Evolutionary conservation across 2,329 filamentous ascomycete species (phyloP).

Genomic region (Teratosphaeria viscida): DNA sequence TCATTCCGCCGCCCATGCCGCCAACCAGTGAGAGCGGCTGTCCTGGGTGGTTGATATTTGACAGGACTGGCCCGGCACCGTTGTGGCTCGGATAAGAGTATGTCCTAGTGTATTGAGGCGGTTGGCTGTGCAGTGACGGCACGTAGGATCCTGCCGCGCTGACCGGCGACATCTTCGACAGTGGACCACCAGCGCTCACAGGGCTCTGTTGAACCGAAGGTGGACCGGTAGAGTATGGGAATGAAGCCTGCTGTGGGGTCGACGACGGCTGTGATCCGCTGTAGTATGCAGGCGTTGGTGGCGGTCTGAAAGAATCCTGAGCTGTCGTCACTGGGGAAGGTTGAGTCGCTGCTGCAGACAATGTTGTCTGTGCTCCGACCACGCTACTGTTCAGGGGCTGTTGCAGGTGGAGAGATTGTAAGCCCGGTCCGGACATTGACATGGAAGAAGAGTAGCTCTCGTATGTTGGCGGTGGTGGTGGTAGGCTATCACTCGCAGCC

Average conservation of each 20-base stretch:
- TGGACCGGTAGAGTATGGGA: conserved; percentile 39
- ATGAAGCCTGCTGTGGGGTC: conserved; percentile 39
- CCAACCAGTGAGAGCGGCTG: conserved; percentile 63
- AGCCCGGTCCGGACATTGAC: conserved; percentile 44
- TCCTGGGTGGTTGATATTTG: conserved; percentile 66
- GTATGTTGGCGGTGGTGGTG: conserved; percentile 51
- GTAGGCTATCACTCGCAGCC: conserved; percentile 50
- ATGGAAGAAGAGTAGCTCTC: conserved; percentile 46
- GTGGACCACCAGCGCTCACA: conserved; percentile 34
- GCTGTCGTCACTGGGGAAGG: conserved; percentile 47
- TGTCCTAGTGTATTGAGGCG: conserved; percentile 35
- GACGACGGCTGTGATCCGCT: conserved; percentile 42
- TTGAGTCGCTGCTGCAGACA: conserved; percentile 20
- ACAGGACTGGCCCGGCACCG: conserved; percentile 55
- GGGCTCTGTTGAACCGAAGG: conserved; percentile 42
- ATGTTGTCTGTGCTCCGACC: conserved; percentile 34
- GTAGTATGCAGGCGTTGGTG: conserved; percentile 55
- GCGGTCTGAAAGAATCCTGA: conserved; percentile 49
- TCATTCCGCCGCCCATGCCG: conserved; percentile 44
- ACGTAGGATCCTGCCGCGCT: conserved; percentile 31
- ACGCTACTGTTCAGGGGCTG: conserved; percentile 37
- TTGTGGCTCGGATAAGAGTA: conserved; percentile 46
- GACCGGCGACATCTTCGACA: conserved; percentile 44
- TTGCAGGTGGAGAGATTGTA: conserved; percentile 33
- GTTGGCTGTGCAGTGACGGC: conserved; percentile 36